Evolutionary conservation across 2,329 filamentous ascomycete species (phyloP), one percentile per base, ranked within the genome.

Genomic region (Fusarium caatingaense): DNA sequence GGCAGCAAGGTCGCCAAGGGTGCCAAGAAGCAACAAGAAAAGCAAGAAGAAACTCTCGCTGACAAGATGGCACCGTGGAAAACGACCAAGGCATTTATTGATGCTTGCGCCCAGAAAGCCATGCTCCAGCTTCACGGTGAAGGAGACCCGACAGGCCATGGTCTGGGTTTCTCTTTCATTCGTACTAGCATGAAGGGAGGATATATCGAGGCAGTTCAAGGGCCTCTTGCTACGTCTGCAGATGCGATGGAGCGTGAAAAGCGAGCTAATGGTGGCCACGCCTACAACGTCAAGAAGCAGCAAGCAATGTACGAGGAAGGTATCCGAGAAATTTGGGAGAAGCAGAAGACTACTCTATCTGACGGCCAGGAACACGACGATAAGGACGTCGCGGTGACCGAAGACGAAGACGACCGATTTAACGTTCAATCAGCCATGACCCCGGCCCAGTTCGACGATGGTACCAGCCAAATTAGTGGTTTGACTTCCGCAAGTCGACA

Each of bases 121-220:
- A 99, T 99, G 96, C 87, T 99, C 47, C 92, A 94, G 73, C 87
- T 99, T 15, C 94, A 98, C 74, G 96, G 96, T 21, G 93, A 97
- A 71, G 96, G 96, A 59, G 96, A 99, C 77, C 96, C 96, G 6
- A 97, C 95, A 1, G 94, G 94, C 25, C 92, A 94, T 74, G 96
- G 96, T 3, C 90, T 98, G 64, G 96, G 93, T 4, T 97, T 98
- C 83, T 98, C 93, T 78, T 98, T 99, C 79, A 94, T 99, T 79
- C 94, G 96, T 77, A 98, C 94, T 0, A 97, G 93, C 2, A 99
- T 99, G 96, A 99, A 99, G 81, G 96, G 96, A 66, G 96, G 96
- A 0, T 99, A 89, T 65, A 87, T 98, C 80, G 93, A 94, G 76
- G 92, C 94, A 21, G 88, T 97, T 27, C 88, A 89, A 60, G 89